Evolutionary conservation across 305 asterid species (phyloP).

Genomic region (Solanum hybrid): DNA sequence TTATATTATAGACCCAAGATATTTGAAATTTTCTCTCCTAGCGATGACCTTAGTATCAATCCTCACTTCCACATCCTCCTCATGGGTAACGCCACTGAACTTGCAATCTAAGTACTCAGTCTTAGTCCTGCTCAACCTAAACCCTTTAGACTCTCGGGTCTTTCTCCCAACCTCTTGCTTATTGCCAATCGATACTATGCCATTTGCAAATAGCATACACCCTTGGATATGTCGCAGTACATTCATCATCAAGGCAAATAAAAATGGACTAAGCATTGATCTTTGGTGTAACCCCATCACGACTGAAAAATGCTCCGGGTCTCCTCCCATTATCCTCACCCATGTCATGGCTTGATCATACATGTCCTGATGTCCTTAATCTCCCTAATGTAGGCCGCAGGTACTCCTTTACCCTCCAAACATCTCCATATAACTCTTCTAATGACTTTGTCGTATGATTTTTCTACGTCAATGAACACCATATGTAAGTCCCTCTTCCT

Average conservation of each 20-base stretch:
- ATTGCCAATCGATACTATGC: neutral
- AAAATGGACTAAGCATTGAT: neutral
- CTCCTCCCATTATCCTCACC: neutral
- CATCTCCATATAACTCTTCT: neutral
- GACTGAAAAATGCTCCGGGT: neutral
- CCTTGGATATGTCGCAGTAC: neutral
- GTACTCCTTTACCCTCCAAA: neutral
- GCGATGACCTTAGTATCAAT: neutral
- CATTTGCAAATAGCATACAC: neutral
- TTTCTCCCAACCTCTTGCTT: neutral
- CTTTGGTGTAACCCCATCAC: neutral
- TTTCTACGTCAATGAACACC: neutral
- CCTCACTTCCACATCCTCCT: neutral
- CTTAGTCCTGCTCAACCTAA: neutral
- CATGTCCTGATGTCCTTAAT: neutral
- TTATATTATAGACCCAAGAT: neutral
- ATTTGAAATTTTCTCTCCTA: neutral
- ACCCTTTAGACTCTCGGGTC: neutral
- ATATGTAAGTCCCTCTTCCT: neutral
- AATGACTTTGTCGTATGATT: neutral
- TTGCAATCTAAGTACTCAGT: neutral
- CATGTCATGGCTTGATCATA: neutral
- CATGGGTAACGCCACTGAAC: neutral
- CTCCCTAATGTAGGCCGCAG: neutral
- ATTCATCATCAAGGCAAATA: neutral